phyloP scores from a whole-genome alignment of 371 early-diverging fungal genomes.

The Mortierella sp. region DNA sequence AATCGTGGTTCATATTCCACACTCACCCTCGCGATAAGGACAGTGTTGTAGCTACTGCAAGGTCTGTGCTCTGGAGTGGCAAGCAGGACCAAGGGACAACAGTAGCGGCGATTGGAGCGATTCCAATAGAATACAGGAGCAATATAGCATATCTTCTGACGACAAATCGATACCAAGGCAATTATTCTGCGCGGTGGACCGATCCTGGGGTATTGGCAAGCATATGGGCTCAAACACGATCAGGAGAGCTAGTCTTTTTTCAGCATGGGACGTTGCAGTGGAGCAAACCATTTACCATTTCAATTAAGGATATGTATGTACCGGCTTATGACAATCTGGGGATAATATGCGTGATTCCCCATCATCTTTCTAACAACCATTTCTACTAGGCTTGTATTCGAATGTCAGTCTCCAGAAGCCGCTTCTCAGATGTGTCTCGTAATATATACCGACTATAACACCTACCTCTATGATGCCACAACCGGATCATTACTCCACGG shows the following conservation, averaged over 20 bases:
- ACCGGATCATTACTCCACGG: conserved; percentile 14
- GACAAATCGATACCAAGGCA: not conserved
- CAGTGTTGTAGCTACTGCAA: not conserved
- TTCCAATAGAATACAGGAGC: conserved; percentile 11
- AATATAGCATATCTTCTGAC: conserved; percentile 4
- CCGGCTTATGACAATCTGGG: not conserved
- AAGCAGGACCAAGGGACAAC: not conserved
- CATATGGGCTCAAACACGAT: conserved; percentile 26
- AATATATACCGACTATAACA: conserved; percentile 1
- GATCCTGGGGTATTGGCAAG: not conserved
- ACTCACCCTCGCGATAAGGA: not conserved
- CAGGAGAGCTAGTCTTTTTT: conserved; percentile 22
- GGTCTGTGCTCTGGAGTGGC: not conserved
- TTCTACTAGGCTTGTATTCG: conserved; percentile 4
- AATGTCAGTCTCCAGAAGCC: conserved; percentile 8
- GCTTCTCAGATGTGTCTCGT: conserved; percentile 6
- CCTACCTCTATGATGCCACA: conserved; percentile 10
- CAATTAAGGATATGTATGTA: conserved; percentile 11
- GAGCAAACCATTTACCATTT: conserved; percentile 2
- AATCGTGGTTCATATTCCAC: conserved; percentile 9
- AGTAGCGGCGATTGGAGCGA: not conserved
- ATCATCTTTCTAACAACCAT: not conserved
- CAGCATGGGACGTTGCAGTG: conserved; percentile 19
- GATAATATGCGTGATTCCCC: not conserved
- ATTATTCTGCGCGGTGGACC: not conserved